A percentile compares a stretch with the other conserved stretches of the same genome.
phyloP scores from a whole-genome alignment of 805 yeast genomes.

The Kodamaea kakaduensis region DNA sequence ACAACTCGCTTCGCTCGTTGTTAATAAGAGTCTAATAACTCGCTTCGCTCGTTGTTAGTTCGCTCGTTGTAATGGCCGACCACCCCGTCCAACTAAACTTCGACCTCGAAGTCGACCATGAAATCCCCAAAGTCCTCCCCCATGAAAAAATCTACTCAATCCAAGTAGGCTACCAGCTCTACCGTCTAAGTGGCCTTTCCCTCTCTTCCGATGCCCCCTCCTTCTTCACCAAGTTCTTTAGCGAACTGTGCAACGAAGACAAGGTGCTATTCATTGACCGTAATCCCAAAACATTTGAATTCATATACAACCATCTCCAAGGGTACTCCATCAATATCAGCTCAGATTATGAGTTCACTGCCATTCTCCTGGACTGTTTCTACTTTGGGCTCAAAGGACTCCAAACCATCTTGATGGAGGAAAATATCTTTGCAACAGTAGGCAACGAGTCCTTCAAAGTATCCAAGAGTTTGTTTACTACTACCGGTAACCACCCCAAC shows the following conservation, averaged over 20 bases:
- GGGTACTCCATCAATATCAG: constrained; percentile 69
- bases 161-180: constrained; percentile 63
- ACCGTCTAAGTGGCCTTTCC: constrained; percentile 76
- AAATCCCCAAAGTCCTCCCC: constrained; percentile 55
- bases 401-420: constrained; percentile 43
- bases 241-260: constrained; percentile 32
- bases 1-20: too few species aligned
- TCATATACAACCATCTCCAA: constrained; percentile 68
- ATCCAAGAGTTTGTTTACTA: constrained; percentile 48
- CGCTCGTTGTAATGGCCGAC: constrained; percentile 7
- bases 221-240: constrained; percentile 74
- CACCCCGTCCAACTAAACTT: constrained; percentile 6
- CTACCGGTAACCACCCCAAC: constrained; percentile 73
- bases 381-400: constrained; percentile 66
- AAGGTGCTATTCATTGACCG: constrained; percentile 65
- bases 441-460: constrained; percentile 61
- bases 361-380: constrained; percentile 63
- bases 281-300: constrained; percentile 62
- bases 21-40: too few species aligned
- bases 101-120: constrained; percentile 32
- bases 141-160: constrained; percentile 66
- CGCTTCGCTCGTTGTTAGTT: too few species aligned
- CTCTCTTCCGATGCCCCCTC: constrained; percentile 84
- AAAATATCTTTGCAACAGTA: constrained; percentile 53
- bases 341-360: constrained; percentile 57